Evolutionary conservation across 371 early-diverging fungal species (phyloP).

Genomic region (Encephalitozoon romaleae): DNA sequence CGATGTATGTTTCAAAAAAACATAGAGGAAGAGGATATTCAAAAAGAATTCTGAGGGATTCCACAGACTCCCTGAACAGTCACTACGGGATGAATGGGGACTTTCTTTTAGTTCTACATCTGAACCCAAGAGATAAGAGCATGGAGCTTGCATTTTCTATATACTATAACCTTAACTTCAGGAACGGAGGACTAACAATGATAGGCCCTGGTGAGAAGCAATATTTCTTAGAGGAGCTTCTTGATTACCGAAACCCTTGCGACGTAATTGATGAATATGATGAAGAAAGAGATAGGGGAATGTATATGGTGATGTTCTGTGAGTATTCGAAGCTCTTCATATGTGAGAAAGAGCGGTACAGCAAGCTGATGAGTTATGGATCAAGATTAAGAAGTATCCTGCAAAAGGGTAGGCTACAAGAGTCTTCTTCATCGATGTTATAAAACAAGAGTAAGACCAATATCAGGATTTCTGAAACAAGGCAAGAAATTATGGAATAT

Average conservation of each 20-base stretch:
- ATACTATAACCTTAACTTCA: conserved; percentile 35
- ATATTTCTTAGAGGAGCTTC: background rate
- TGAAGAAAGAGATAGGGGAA: background rate
- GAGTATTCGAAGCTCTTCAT: background rate
- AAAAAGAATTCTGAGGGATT: background rate
- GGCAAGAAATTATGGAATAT: background rate
- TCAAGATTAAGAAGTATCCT: background rate
- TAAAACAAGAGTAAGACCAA: background rate
- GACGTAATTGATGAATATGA: background rate
- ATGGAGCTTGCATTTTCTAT: conserved; percentile 20
- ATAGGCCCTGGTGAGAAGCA: background rate
- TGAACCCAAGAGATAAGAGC: background rate
- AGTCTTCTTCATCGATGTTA: background rate
- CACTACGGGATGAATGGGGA: background rate
- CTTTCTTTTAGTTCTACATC: conserved; percentile 14
- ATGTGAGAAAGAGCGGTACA: background rate
- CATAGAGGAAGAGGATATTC: conserved; percentile 19
- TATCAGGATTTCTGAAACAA: background rate
- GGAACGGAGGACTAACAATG: background rate
- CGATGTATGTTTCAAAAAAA: background rate
- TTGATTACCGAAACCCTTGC: background rate
- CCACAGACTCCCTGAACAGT: background rate
- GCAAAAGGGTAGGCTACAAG: background rate
- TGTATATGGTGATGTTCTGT: background rate
- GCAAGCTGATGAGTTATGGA: background rate